Conservation (phyloP, 768 basidiomycete genomes). For the Tulasnella sp. region DNA sequence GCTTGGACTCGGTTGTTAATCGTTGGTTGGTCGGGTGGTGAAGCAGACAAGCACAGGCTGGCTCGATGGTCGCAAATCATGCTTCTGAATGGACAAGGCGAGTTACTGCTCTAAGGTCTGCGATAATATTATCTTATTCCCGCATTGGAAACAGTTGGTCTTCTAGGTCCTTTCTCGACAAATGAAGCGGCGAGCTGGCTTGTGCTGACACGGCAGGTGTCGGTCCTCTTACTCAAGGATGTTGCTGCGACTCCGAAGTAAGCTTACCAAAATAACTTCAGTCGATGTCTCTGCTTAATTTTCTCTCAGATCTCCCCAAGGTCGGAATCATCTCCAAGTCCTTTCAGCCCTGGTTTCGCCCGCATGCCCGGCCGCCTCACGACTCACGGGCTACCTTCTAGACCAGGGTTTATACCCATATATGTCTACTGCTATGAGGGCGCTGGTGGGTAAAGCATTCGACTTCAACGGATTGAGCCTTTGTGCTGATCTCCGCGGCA, state of each 20-base stretch:
- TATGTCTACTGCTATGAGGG: conserved; percentile 50
- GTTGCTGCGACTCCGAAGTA: conserved; percentile 57
- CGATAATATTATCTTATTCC: neutral
- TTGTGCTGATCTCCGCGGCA: conserved; percentile 3
- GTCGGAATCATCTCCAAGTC: conserved; percentile 55
- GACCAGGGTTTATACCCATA: conserved; percentile 37
- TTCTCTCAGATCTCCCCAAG: conserved; percentile 51
- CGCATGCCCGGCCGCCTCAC: conserved; percentile 22
- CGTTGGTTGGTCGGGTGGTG: conserved; percentile 50
- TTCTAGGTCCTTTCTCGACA: conserved; percentile 50
- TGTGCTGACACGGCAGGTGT: conserved; percentile 58
- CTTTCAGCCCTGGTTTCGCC: conserved; percentile 54
- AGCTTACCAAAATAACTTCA: conserved; percentile 40
- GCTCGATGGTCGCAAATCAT: conserved; percentile 43
- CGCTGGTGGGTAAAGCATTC: conserved; percentile 53
- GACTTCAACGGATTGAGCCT: neutral
- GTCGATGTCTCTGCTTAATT: neutral
- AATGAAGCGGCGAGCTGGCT: conserved; percentile 58
- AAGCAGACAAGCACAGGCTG: conserved; percentile 47
- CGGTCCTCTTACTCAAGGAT: conserved; percentile 57
- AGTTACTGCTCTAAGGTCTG: neutral
- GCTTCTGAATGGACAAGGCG: neutral
- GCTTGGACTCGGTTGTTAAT: conserved; percentile 65
- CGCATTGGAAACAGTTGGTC: conserved; percentile 43
- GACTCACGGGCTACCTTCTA: conserved; percentile 30